Conservation (phyloP, 2,329 filamentous ascomycete genomes). For the Alternaria sp. region DNA sequence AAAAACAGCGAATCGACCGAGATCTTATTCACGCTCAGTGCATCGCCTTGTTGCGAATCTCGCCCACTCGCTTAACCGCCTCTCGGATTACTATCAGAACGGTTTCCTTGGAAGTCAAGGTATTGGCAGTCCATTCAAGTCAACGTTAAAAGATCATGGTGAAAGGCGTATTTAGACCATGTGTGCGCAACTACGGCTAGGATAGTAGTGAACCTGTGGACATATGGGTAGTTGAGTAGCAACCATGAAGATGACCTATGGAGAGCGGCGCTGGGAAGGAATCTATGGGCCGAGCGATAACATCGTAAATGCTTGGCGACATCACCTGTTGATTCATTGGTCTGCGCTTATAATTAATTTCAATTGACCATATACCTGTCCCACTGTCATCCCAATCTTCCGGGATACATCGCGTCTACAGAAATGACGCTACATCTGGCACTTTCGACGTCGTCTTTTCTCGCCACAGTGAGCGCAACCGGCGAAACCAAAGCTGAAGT, state of each 20-base stretch:
- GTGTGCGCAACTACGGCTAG: no score
- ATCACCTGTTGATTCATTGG: background rate
- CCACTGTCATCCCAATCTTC: background rate
- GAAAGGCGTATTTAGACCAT: fast-evolving
- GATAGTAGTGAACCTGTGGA: no score
- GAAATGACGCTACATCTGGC: background rate
- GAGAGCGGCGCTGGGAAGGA: no score
- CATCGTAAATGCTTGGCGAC: background rate
- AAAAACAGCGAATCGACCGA: no score
- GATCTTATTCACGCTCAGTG: no score
- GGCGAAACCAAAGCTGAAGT: background rate
- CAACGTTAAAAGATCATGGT: fast-evolving
- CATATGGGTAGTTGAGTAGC: no score
- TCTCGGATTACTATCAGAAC: fast-evolving
- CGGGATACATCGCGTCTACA: slow-evolving; percentile 2
- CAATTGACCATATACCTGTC: background rate
- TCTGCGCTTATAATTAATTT: background rate
- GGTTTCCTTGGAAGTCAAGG: no score
- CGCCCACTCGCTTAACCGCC: no score
- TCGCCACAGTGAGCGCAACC: background rate
- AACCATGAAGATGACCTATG: fast-evolving
- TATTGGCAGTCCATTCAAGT: fast-evolving
- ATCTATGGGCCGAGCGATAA: background rate
- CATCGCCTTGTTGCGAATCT: no score
- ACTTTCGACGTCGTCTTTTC: background rate